phyloP scores from a whole-genome alignment of 768 basidiomycete species.

The Lepiota brunneoincarnata region DNA sequence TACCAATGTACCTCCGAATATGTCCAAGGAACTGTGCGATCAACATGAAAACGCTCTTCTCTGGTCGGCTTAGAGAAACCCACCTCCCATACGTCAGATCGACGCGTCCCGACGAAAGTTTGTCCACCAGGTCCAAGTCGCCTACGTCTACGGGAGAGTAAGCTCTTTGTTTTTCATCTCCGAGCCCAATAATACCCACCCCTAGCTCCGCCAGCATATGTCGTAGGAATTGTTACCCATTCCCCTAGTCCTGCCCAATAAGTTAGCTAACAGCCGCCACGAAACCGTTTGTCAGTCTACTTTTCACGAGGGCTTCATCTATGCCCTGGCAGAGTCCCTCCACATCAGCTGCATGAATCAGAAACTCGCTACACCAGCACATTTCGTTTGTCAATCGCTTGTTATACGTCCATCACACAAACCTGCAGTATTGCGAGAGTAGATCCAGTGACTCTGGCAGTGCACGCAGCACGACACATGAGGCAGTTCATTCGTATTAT shows the following conservation, averaged over 20 bases:
- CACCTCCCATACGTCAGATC: slow-evolving; percentile 87
- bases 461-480: not conserved
- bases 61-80: not conserved
- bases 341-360: slow-evolving; percentile 98
- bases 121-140: slow-evolving; percentile 80
- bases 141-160: slow-evolving; percentile 51
- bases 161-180: not conserved
- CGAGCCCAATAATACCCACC: slow-evolving; percentile 38
- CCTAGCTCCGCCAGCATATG: slow-evolving; percentile 96
- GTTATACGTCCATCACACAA: not conserved
- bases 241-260: slow-evolving; percentile 70
- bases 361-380: slow-evolving; percentile 64
- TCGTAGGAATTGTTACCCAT: slow-evolving; percentile 90
- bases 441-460: slow-evolving; percentile 69
- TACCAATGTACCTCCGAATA: slow-evolving; percentile 67
- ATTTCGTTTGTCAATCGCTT: not conserved
- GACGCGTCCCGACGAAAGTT: slow-evolving; percentile 78
- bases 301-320: slow-evolving; percentile 81
- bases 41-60: not conserved
- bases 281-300: slow-evolving; percentile 39
- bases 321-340: slow-evolving; percentile 97
- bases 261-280: slow-evolving; percentile 11
- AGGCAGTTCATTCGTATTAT: not conserved
- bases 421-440: slow-evolving; percentile 84
- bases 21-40: slow-evolving; percentile 50